Evolutionary conservation across 208 protist genomes (phyloP).

Genomic region (Leishmania amazonensis): DNA sequence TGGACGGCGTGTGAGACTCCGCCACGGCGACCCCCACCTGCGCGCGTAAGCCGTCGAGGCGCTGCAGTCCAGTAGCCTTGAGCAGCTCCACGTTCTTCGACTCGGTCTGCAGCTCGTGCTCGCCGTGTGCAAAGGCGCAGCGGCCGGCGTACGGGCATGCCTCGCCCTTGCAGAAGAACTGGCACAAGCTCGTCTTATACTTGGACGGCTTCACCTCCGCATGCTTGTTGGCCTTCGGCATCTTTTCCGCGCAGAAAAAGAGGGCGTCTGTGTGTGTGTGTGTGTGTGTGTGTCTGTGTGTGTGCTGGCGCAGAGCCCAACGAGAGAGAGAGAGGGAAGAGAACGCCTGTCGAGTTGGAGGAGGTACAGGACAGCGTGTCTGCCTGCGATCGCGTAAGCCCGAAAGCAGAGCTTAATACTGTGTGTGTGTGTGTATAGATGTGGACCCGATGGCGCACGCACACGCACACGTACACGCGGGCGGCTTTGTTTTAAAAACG

Average conservation of each 20-base stretch:
- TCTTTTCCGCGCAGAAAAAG: neutral
- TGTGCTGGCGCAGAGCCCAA: too few relatives aligned
- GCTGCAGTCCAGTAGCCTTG: constrained; percentile 61
- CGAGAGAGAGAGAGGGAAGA: too few relatives aligned
- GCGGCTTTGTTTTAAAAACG: neutral
- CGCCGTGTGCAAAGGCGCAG: constrained; percentile 86
- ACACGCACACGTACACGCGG: too few relatives aligned
- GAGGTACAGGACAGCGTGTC: neutral
- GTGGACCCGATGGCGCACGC: too few relatives aligned
- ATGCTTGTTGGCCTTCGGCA: constrained; percentile 47
- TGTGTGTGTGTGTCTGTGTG: neutral
- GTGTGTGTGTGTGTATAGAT: too few relatives aligned
- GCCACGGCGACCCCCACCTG: neutral
- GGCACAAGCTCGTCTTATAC: constrained; percentile 82
- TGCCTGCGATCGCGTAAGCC: too few relatives aligned
- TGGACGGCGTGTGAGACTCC: constrained; percentile 9
- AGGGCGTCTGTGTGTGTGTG: neutral
- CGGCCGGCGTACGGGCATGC: constrained; percentile 70
- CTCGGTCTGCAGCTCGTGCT: constrained; percentile 77
- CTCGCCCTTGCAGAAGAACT: constrained; percentile 59
- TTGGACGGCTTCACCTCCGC: constrained; percentile 88
- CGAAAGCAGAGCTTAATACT: neutral
- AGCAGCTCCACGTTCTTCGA: constrained; percentile 67
- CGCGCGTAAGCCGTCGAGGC: constrained; percentile 45
- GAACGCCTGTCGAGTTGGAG: too few relatives aligned